These are phyloP conservation scores for Dipodascopsis tothii DNA, from an alignment of 805 yeast genomes.

Conservation along the genomic window DNA sequence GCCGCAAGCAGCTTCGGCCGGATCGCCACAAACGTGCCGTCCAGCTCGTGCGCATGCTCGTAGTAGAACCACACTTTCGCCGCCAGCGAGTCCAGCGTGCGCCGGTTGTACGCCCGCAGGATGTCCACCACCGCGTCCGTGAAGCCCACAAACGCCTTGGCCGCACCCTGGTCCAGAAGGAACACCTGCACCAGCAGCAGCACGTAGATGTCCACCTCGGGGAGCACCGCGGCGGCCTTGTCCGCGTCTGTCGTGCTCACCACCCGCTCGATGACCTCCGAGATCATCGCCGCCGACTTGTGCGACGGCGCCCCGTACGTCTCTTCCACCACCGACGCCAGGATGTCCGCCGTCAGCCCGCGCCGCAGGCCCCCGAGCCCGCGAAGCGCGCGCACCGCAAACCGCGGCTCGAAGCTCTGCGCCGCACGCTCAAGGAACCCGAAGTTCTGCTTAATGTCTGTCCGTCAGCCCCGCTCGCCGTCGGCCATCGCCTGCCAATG, in stretches of 20 bases:
- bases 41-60: constrained; percentile 65
- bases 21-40: constrained; percentile 43
- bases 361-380: constrained; percentile 72
- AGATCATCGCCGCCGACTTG: constrained; percentile 7
- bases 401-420: constrained; percentile 72
- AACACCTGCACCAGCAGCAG: constrained; percentile 73
- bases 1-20: constrained; percentile 61
- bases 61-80: constrained; percentile 93
- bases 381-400: constrained; percentile 75
- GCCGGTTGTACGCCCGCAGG: constrained; percentile 59
- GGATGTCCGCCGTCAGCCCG: constrained; percentile 46
- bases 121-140: constrained; percentile 46
- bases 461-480: neutral
- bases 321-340: constrained; percentile 47
- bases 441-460: constrained; percentile 36
- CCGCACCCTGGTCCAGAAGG: constrained; percentile 55
- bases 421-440: constrained; percentile 54
- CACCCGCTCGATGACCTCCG: constrained; percentile 10
- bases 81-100: constrained; percentile 76
- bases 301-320: constrained; percentile 42
- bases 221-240: constrained; percentile 41
- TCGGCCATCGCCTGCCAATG: neutral
- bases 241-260: neutral
- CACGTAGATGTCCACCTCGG: constrained; percentile 73
- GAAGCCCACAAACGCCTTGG: constrained; percentile 45